Base-by-base conservation (phyloP, 257 asterid genomes). In the Solanum sitiens region DNA sequence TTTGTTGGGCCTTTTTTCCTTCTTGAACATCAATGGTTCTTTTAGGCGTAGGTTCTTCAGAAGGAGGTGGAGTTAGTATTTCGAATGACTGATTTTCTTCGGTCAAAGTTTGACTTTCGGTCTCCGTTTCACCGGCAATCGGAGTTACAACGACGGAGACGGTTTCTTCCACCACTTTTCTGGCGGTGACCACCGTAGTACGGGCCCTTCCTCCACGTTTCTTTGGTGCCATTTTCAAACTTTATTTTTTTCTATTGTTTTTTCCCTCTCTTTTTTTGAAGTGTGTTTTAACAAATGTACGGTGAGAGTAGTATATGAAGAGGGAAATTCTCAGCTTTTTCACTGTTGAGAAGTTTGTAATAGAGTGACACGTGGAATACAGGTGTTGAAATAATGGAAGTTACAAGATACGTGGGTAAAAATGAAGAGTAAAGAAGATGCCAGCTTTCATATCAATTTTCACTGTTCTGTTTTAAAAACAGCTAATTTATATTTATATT, bases 131-230 rank as follows among this genome's bases (percentile, higher is more conserved):
- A 2, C 4, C 73, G 15, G 56, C 87, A 11, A 27, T 7, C 39
- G 39, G 39, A 37, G 39, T 37, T 37, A 5, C 92, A 32, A 93
- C 91, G 67, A 94, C 87, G 71, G 91, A 37, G 27, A 94, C 87
- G 30, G 96, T 94, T 88, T 96, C 95, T 92, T 92, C 94, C 68
- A 94, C 93, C 86, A 93, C 92, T 92, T 89, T 94, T 88, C 87
- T 90, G 42, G 95, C 39, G 21, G 93, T 93, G 20, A 93, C 93
- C 89, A 95, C 96, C 83, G 93, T 88, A 15, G 88, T 90, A 25
- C 21, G 76, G 74, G 90, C 32, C 80, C 73, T 89, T 8, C 92
- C 86, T 11, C 90, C 84, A 77, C 94, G 93, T 23, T 86, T 94
- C 65, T 92, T 96, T 3, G 98, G 96, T 47, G 97, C 93, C 98